These are phyloP conservation scores for Pseudogymnoascus sp. DNA, from an alignment of 2,329 filamentous ascomycete genomes.

Conservation along the genomic window DNA sequence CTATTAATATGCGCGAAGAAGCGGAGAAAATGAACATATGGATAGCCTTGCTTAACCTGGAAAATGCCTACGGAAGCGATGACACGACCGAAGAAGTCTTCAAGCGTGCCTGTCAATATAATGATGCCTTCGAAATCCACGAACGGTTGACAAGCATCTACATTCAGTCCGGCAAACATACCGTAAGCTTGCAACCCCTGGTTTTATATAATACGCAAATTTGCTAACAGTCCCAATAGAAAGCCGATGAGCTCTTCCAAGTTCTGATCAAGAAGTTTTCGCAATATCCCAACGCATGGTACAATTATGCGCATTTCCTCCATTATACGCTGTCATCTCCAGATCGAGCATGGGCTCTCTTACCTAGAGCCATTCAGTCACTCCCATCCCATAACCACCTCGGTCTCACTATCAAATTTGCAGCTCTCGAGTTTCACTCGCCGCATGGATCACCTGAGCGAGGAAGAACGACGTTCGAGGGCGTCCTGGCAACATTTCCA, in stretches of 20 bases:
- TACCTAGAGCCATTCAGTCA: slow-evolving; percentile 77
- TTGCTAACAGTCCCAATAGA: slow-evolving; percentile 42
- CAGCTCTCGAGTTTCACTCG: slow-evolving; percentile 83
- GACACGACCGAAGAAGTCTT: slow-evolving; percentile 80
- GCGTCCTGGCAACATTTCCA: slow-evolving; percentile 72
- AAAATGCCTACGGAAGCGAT: slow-evolving; percentile 81
- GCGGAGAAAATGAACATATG: slow-evolving; percentile 92
- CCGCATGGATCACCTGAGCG: slow-evolving; percentile 77
- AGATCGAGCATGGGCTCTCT: slow-evolving; percentile 67
- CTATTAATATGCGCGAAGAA: slow-evolving; percentile 85
- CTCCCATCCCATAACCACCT: slow-evolving; percentile 61
- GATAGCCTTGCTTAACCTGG: slow-evolving; percentile 89
- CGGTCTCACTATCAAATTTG: slow-evolving; percentile 78
- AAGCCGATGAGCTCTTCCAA: slow-evolving; percentile 85
- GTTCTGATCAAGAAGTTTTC: slow-evolving; percentile 81
- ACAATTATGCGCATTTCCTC: slow-evolving; percentile 92
- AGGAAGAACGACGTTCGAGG: slow-evolving; percentile 90
- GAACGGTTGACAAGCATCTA: slow-evolving; percentile 89
- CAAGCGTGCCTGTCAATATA: slow-evolving; percentile 87
- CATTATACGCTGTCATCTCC: slow-evolving; percentile 65
- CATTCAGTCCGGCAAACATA: slow-evolving; percentile 79
- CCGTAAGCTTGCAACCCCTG: slow-evolving; percentile 48
- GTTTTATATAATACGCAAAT: not conserved
- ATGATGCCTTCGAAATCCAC: slow-evolving; percentile 83
- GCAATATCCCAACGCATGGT: slow-evolving; percentile 72